Percentiles rank a stretch among this genome's conserved stretches.
Evolutionary conservation across 1,284 basidiomycete species (phyloP).

Genomic region (Trichosporon coremiiforme): DNA sequence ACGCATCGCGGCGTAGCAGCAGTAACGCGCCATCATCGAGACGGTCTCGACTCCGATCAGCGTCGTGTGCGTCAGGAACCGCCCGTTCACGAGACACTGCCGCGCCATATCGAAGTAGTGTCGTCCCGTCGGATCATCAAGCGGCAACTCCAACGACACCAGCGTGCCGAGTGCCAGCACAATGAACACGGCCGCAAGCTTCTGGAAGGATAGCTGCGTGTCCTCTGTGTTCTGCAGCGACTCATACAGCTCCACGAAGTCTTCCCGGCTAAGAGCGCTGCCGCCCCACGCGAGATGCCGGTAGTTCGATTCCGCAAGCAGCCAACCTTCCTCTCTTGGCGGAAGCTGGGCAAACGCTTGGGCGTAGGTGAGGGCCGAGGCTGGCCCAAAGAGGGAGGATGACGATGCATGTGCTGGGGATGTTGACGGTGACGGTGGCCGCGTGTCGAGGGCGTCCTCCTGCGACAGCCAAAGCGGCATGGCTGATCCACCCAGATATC

Average conservation of each 20-base stretch:
- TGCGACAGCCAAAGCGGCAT: constrained; percentile 23
- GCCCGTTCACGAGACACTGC: constrained; percentile 40
- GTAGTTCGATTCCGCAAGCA: constrained; percentile 37
- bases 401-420: constrained; percentile 1
- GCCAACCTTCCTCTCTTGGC: constrained; percentile 34
- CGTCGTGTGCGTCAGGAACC: constrained; percentile 43
- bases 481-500: constrained; percentile 19
- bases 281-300: constrained; percentile 38
- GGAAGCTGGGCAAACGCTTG: constrained; percentile 30
- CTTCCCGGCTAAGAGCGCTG: constrained; percentile 25
- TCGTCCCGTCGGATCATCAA: constrained; percentile 38
- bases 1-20: constrained; percentile 21
- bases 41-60: constrained; percentile 42
- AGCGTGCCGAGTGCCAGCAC: constrained; percentile 43
- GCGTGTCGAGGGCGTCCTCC: constrained; percentile 15
- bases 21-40: constrained; percentile 22
- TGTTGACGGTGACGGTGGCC: constrained; percentile 1
- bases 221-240: constrained; percentile 24
- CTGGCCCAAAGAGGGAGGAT: constrained; percentile 18
- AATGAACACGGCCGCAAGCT: constrained; percentile 38
- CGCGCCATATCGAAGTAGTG: constrained; percentile 37
- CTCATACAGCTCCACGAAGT: constrained; percentile 34
- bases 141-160: constrained; percentile 43
- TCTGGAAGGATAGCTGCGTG: constrained; percentile 27
- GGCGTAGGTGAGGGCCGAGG: background rate